Evolutionary conservation across 805 yeast genomes (phyloP).

Genomic region (Cyberlindnera maclurae): DNA sequence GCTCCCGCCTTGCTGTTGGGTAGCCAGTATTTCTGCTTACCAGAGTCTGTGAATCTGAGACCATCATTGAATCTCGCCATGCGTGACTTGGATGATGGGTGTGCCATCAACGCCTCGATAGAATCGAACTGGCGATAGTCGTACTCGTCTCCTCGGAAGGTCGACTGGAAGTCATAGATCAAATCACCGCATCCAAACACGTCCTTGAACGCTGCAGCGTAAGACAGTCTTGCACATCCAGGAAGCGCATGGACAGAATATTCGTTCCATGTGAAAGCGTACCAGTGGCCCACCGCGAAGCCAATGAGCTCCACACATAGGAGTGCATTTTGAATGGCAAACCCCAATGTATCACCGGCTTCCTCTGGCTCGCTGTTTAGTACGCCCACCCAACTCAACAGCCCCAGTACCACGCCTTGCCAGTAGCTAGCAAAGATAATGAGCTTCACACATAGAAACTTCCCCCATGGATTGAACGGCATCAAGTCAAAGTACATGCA

Average conservation of each 20-base stretch:
- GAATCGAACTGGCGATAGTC: constrained; percentile 82
- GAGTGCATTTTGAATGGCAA: constrained; percentile 66
- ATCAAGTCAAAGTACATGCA: constrained; percentile 72
- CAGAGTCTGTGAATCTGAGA: constrained; percentile 69
- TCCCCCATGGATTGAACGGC: constrained; percentile 84
- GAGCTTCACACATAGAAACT: constrained; percentile 86
- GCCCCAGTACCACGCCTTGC: constrained; percentile 65
- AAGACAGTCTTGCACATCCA: constrained; percentile 58
- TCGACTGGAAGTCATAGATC: constrained; percentile 63
- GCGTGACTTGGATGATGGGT: constrained; percentile 57
- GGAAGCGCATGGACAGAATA: constrained; percentile 58
- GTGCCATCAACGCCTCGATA: constrained; percentile 60
- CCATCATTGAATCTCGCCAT: constrained; percentile 77
- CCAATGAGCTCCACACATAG: constrained; percentile 78
- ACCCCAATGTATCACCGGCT: constrained; percentile 35
- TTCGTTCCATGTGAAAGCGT: constrained; percentile 73
- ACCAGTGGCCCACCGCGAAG: constrained; percentile 85
- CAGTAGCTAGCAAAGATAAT: constrained; percentile 97
- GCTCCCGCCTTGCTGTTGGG: constrained; percentile 10
- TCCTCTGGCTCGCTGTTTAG: constrained; percentile 26
- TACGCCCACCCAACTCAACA: constrained; percentile 42
- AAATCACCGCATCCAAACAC: constrained; percentile 74
- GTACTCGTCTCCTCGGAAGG: constrained; percentile 65
- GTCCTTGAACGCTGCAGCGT: constrained; percentile 64
- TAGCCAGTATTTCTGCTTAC: constrained; percentile 75